A percentile compares a stretch with the other conserved stretches of the same genome.
Evolutionary conservation across 495 filamentous ascomycete genomes (phyloP).

Genomic region (Rhizodiscina lignyota): DNA sequence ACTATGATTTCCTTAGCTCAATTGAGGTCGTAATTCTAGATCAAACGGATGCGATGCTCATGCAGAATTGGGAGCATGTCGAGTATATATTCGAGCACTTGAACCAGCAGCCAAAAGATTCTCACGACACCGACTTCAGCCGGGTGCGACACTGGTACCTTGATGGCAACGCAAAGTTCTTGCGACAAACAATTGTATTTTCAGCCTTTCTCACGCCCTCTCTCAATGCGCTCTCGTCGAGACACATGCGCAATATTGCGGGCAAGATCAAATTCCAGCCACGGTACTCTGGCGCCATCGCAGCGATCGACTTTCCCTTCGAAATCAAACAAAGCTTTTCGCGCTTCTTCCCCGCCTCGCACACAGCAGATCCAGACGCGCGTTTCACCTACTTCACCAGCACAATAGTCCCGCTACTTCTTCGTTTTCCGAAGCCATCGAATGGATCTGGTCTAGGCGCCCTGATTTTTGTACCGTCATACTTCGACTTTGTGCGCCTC

Average conservation of each 20-base stretch:
- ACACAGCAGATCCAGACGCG: conserved; percentile 61
- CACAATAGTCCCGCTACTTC: conserved; percentile 56
- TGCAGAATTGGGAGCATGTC: conserved; percentile 98
- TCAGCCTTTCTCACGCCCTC: conserved; percentile 78
- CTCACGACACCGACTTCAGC: conserved; percentile 87
- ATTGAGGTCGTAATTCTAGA: conserved; percentile 83
- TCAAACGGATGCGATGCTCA: conserved; percentile 81
- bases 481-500: conserved; percentile 84
- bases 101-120: conserved; percentile 75
- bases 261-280: conserved; percentile 59
- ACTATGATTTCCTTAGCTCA: conserved; percentile 83
- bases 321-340: conserved; percentile 73
- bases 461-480: conserved; percentile 76
- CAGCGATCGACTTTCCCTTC: conserved; percentile 37
- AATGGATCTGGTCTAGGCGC: conserved; percentile 36
- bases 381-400: conserved; percentile 86
- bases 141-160: conserved; percentile 86
- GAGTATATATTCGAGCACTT: conserved; percentile 81
- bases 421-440: conserved; percentile 34
- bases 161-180: conserved; percentile 59
- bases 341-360: conserved; percentile 57
- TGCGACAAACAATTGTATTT: conserved; percentile 71
- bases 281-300: conserved; percentile 49
- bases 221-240: conserved; percentile 60
- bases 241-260: conserved; percentile 60